Evolutionary conservation across 345 rosid species (phyloP).

Genomic region (Ceriops tagal): DNA sequence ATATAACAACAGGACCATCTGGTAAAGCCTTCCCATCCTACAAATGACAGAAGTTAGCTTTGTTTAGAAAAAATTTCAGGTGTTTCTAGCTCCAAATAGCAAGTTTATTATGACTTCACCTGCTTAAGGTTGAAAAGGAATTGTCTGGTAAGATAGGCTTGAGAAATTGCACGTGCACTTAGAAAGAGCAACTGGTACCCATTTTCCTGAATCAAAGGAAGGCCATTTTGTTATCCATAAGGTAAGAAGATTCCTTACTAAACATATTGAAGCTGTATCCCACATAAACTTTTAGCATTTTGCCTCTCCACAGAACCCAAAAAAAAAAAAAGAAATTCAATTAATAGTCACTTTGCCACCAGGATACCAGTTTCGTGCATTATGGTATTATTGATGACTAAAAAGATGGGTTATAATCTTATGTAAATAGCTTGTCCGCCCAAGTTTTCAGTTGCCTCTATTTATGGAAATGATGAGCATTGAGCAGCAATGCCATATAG

Average conservation of each 20-base stretch:
- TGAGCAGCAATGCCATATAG: not conserved
- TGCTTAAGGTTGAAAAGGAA: slow-evolving; percentile 86
- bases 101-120: slow-evolving; percentile 35
- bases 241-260: slow-evolving; percentile 4
- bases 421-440: too few relatives aligned
- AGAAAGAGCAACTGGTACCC: slow-evolving; percentile 91
- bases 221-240: not conserved
- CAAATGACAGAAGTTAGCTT: slow-evolving; percentile 7
- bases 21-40: slow-evolving; percentile 95
- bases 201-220: slow-evolving; percentile 62
- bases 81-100: slow-evolving; percentile 7
- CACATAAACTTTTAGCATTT: not conserved
- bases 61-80: not conserved
- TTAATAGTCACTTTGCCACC: not conserved
- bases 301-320: not conserved
- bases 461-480: not conserved
- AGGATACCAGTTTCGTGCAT: too few relatives aligned
- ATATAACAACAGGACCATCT: slow-evolving; percentile 97
- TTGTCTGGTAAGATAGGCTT: slow-evolving; percentile 80
- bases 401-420: too few relatives aligned
- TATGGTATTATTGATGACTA: too few relatives aligned
- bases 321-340: not conserved
- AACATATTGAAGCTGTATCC: not conserved
- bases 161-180: slow-evolving; percentile 95
- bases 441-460: too few relatives aligned